These are phyloP conservation scores for Chaetomiaceae sp. DNA, from an alignment of 2,329 filamentous ascomycete species.

Conservation along the genomic window DNA sequence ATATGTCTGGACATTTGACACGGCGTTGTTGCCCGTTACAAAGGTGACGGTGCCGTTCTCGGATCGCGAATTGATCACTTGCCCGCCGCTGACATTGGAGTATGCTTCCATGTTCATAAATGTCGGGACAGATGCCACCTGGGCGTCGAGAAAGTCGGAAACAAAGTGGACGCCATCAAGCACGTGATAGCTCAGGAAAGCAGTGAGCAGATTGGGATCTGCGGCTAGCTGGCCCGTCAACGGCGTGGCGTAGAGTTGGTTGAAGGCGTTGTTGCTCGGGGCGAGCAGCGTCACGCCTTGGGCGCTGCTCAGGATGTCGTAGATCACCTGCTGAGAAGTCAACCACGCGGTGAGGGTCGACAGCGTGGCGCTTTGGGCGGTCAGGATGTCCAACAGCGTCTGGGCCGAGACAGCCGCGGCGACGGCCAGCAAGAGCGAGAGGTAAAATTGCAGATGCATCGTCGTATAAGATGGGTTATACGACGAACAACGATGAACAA, in stretches of 20 bases:
- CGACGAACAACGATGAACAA: too few species aligned
- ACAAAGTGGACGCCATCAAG: conserved; percentile 47
- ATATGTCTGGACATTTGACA: conserved; percentile 44
- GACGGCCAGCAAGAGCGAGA: background rate
- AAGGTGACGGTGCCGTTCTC: conserved; percentile 43
- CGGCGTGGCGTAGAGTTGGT: conserved; percentile 34
- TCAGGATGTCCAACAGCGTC: conserved; percentile 22
- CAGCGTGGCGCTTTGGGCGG: conserved; percentile 21
- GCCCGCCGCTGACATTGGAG: conserved; percentile 56
- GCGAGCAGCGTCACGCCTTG: conserved; percentile 56
- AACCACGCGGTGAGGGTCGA: conserved; percentile 33
- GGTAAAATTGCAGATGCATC: conserved; percentile 13
- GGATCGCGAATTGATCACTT: conserved; percentile 47
- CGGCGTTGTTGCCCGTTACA: conserved; percentile 48
- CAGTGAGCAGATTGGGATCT: conserved; percentile 30
- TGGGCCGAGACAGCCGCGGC: background rate
- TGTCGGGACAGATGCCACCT: conserved; percentile 35
- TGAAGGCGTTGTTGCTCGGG: conserved; percentile 49
- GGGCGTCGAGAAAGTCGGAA: conserved; percentile 28
- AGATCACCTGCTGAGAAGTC: conserved; percentile 33
- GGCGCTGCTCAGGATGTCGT: conserved; percentile 35
- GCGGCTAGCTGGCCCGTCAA: conserved; percentile 24
- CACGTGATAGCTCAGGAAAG: conserved; percentile 55
- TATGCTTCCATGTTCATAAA: conserved; percentile 48
- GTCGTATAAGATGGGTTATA: too few species aligned